Conservation (phyloP, 2,329 filamentous ascomycete species). For the Emmonsiellopsis sp. region DNA sequence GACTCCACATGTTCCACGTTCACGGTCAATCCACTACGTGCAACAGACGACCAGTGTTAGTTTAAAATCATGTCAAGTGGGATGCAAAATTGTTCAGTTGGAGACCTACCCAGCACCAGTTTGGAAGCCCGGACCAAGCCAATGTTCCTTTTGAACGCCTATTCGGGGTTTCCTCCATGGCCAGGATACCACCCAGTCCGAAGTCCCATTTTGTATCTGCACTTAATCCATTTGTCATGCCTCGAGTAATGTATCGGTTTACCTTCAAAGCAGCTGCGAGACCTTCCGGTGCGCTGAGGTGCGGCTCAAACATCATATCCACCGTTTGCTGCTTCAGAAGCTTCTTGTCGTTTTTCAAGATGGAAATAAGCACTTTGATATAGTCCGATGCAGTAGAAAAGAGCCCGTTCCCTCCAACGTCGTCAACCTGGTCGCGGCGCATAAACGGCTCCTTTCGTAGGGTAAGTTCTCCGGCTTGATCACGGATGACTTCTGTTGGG, state of each 20-base stretch:
- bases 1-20: conserved; percentile 37
- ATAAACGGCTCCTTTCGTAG: background rate
- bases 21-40: conserved; percentile 30
- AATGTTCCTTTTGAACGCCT: conserved; percentile 37
- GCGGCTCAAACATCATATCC: conserved; percentile 21
- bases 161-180: conserved; percentile 31
- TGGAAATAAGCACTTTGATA: conserved; percentile 21
- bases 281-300: conserved; percentile 18
- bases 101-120: conserved; percentile 35
- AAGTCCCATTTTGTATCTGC: conserved; percentile 25
- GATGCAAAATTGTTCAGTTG: background rate
- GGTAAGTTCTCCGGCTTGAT: background rate
- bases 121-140: conserved; percentile 39
- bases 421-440: conserved; percentile 17
- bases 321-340: conserved; percentile 19
- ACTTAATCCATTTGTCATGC: conserved; percentile 27
- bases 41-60: background rate
- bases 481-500: background rate
- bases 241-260: conserved; percentile 9
- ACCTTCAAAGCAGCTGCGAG: conserved; percentile 24
- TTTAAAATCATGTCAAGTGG: background rate
- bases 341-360: conserved; percentile 22
- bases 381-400: conserved; percentile 24
- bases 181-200: conserved; percentile 35
- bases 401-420: conserved; percentile 39